A percentile compares a stretch with the other conserved stretches of the same genome.
Evolutionary conservation across 139 green algal species (phyloP).

Genomic region (Astrephomene gubernaculifera): DNA sequence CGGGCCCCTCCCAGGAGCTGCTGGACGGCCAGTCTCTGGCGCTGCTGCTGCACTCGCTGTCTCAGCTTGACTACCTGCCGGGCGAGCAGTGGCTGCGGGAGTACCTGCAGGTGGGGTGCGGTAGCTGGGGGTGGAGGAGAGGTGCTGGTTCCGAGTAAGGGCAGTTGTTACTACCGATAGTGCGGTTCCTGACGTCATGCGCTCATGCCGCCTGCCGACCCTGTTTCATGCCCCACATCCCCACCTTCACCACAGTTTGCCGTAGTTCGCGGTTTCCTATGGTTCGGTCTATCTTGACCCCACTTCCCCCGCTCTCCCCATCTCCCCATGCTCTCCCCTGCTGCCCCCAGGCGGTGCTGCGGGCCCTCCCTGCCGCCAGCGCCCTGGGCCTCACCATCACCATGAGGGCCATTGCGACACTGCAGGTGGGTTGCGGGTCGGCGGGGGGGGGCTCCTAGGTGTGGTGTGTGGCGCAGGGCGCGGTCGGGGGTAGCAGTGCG

Average conservation of each 20-base stretch:
- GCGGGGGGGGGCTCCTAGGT: background rate
- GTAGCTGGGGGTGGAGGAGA: background rate
- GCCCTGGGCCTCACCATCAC: conserved; percentile 14
- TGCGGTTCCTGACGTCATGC: too few relatives aligned
- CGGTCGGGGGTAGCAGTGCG: too few relatives aligned
- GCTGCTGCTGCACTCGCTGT: conserved; percentile 21
- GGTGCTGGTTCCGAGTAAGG: too few relatives aligned
- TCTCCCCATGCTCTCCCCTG: background rate
- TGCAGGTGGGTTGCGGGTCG: conserved; percentile 8
- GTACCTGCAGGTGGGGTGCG: background rate
- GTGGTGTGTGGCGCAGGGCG: background rate
- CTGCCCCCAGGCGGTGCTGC: conserved; percentile 4
- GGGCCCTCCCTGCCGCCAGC: background rate
- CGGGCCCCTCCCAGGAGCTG: background rate
- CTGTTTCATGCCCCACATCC: too few relatives aligned
- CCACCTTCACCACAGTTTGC: too few relatives aligned
- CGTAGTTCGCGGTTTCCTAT: too few relatives aligned
- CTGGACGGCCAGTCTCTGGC: conserved; percentile 14
- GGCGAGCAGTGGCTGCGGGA: background rate
- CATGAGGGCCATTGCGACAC: background rate
- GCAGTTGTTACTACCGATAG: too few relatives aligned
- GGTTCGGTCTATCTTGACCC: too few relatives aligned
- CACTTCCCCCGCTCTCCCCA: too few relatives aligned
- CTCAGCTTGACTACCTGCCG: conserved; percentile 20
- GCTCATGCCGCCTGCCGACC: too few relatives aligned